Evolutionary conservation across 352 stramenopile genomes (phyloP), one percentile per base, ranked within the genome.

Genomic region (Phytophthora tentaculata): DNA sequence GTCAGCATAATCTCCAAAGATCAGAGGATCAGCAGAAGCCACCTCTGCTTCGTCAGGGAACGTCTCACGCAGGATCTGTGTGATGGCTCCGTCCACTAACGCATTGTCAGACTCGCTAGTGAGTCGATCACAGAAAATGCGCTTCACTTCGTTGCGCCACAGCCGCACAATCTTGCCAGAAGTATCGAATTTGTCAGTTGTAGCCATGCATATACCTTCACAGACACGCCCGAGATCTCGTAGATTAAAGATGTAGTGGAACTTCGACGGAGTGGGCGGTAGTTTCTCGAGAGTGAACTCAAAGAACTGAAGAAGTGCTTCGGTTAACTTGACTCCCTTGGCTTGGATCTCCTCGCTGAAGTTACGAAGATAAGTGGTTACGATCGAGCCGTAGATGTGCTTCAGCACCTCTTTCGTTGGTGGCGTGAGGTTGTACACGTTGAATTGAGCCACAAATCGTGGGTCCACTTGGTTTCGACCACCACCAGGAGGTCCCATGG

Each of bases 211-310:
- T 14, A 98, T 76, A 9, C 96, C 96, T 75, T 99, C 94, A 48
- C 94, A 98, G 2, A 99, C 94, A 10, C 96, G 87, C 0, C 89
- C 94, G 14, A 99, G 72, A 61, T 99, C 96, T 0, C 96, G 85
- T n/a, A 99, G 75, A 45, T 98, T 99, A 73, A 99, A 99, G 53
- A 98, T 98, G 73, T 98, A 98, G 72, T 98, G 95, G 56, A 98
- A 98, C 64, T 98, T 98, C 35, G 90, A 96, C 20, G 95, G 95
- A 14, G 95, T 98, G 0, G 95, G 93, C 5, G 93, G 95, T 12
- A 98, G 71, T 52, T 94, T 95, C 35, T 98, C 92, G 1, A 98
- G 54, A 12, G 95, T 91, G 47, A 95, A 92, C 43, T 96, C 81
- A 59, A 98, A 99, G 22, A 99, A 84, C 5, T 83, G 71, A 8